phyloP scores from a whole-genome alignment of 2,329 filamentous ascomycete species.

The Neonectria coccinea region DNA sequence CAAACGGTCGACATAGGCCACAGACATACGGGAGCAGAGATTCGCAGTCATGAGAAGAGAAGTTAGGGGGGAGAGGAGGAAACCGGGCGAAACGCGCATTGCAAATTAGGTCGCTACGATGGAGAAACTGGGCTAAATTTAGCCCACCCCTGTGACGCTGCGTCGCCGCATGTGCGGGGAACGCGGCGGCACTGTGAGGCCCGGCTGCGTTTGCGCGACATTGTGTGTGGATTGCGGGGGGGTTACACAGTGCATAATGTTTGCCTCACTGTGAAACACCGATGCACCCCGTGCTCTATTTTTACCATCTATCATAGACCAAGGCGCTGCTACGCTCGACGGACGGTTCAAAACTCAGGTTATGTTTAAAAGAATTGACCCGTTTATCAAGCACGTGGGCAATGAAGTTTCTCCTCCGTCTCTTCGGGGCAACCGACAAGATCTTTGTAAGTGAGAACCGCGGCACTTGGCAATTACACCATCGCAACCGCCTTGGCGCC shows the following conservation, averaged over 20 bases:
- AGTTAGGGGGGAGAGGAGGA: conserved; percentile 14
- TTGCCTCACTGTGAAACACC: conserved; percentile 21
- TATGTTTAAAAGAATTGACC: not conserved
- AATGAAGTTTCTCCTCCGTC: too few species aligned
- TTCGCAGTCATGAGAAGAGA: conserved; percentile 6
- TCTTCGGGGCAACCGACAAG: not conserved
- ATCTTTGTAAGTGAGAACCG: not conserved
- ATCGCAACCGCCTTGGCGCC: conserved; percentile 8
- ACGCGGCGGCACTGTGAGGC: conserved; percentile 33
- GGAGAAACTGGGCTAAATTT: conserved; percentile 46
- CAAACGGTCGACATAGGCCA: conserved; percentile 14
- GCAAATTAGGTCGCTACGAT: conserved; percentile 44
- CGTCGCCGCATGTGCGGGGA: conserved; percentile 21
- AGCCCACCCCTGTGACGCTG: conserved; percentile 31
- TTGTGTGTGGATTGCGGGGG: not conserved
- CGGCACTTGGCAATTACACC: not conserved
- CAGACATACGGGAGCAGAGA: not conserved
- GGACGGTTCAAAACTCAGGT: conserved; percentile 25
- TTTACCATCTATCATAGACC: conserved; percentile 2
- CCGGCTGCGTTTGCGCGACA: not conserved
- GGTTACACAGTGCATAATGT: conserved; percentile 31
- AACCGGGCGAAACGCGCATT: conserved; percentile 25
- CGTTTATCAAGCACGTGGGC: not conserved
- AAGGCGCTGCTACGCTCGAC: not conserved
- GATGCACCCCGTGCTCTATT: conserved; percentile 14